A percentile compares a stretch with the other conserved stretches of the same genome.
Conservation (phyloP, 371 early-diverging fungal genomes). For the Coemansia linderi region DNA sequence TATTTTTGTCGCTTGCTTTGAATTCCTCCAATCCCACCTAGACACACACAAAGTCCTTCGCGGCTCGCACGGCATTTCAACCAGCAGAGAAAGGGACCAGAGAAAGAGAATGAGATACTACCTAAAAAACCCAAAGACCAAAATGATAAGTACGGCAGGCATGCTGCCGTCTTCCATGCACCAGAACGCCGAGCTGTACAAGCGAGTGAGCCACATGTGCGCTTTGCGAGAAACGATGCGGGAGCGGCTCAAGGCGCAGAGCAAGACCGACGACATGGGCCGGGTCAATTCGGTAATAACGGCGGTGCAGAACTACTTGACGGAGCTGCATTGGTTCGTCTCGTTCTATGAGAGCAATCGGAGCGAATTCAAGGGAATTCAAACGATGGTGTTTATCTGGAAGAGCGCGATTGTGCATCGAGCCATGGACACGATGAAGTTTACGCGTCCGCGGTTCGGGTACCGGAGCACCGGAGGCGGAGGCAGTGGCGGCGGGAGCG, state of each 20-base stretch:
- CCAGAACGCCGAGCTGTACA: constrained; percentile 38
- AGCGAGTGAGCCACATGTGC: constrained; percentile 43
- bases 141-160: constrained; percentile 24
- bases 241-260: constrained; percentile 42
- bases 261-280: constrained; percentile 43
- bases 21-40: background rate
- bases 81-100: background rate
- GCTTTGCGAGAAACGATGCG: constrained; percentile 48
- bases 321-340: constrained; percentile 48
- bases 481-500: constrained; percentile 3
- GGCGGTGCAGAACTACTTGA: constrained; percentile 35
- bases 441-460: constrained; percentile 23
- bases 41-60: background rate
- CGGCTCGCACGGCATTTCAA: background rate
- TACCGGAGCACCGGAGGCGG: constrained; percentile 13
- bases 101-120: constrained; percentile 33
- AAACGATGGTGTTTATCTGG: constrained; percentile 53
- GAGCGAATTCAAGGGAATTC: constrained; percentile 34
- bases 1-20: background rate
- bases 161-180: constrained; percentile 44
- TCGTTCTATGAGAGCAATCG: constrained; percentile 33
- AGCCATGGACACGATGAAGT: constrained; percentile 26
- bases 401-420: constrained; percentile 52
- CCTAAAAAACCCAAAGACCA: constrained; percentile 47
- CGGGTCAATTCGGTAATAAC: constrained; percentile 18